phyloP scores from a whole-genome alignment of 805 yeast species.

The Yamadazyma kitorensis region DNA sequence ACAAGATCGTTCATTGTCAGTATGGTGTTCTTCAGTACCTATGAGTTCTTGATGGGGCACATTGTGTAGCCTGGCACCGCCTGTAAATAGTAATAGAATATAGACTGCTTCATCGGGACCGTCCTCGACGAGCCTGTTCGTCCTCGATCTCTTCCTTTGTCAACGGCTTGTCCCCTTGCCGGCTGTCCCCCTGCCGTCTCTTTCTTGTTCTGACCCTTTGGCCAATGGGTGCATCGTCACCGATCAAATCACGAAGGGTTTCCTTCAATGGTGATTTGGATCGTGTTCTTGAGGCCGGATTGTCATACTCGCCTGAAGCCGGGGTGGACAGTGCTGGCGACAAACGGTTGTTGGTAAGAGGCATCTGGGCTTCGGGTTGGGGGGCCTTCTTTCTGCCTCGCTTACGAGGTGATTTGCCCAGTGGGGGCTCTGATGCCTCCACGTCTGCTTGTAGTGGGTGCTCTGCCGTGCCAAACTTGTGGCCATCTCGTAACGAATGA shows the following conservation, averaged over 20 bases:
- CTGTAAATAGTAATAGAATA: conserved; percentile 6
- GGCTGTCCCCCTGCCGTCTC: conserved; percentile 1
- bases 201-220: conserved; percentile 10
- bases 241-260: conserved; percentile 19
- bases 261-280: conserved; percentile 35
- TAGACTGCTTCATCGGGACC: conserved; percentile 9
- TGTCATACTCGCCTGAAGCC: no score
- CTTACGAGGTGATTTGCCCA: conserved; percentile 3
- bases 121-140: conserved; percentile 15
- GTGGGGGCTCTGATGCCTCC: background rate
- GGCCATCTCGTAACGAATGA: conserved; percentile 26
- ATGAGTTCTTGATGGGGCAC: conserved; percentile 64
- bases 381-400: background rate
- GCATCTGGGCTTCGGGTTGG: no score
- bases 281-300: conserved; percentile 31
- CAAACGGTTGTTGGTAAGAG: no score
- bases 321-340: no score
- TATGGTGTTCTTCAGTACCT: conserved; percentile 70
- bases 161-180: no score
- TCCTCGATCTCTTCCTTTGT: conserved; percentile 4
- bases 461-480: conserved; percentile 15
- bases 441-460: background rate
- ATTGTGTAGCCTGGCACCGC: conserved; percentile 27
- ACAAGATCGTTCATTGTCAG: conserved; percentile 70
- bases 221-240: conserved; percentile 11